Evolutionary conservation across 495 filamentous ascomycete species (phyloP), one percentile per base, ranked within the genome.

Genomic region (Penicillium riverlandense): DNA sequence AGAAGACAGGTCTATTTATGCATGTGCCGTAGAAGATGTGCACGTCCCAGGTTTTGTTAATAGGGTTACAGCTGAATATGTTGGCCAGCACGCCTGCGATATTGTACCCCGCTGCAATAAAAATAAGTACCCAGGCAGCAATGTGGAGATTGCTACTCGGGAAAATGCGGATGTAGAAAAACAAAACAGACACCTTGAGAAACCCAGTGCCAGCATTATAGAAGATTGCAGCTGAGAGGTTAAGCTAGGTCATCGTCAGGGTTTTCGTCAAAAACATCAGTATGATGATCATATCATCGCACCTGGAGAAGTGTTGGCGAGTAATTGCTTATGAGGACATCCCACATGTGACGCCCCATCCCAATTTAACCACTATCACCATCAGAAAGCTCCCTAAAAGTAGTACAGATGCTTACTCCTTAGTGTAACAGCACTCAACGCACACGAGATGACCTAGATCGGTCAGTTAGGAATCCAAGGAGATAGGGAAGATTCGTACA

Each of bases 81-180:
- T 66, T 66, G 48, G 57, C 62, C 12, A 66, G 40, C 10, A 63
- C 50, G 16, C 62, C 63, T 14, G 62, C 62, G 14, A 70, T 12
- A 29, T 54, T 61, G 43, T 65, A 69, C 14, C 54, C 55, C 0
- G 54, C 51, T 4, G 65, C 65, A 35, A 71, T 58, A 35, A 59
- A 57, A 0, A 68, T 52, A 27, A 62, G 38, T 0, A 43, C 15
- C 61, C 60, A 68, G 13, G 65, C 61, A 1, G 49, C 47, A n/a
- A 44, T 42, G 34, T 65, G 61, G 45, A 70, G 63, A 34, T 48
- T 54, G 7, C 50, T 48, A 28, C 59, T 60, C 15, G 68, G 67
- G 43, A 67, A 68, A 37, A 80, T 68, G 45, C 71, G 72, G 40
- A 71, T 57, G 54, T 74, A 78, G 45, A 71, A 68, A 9, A 76